Conservation (phyloP, 352 stramenopile genomes). For the Pilasporangium apinafurcum region DNA sequence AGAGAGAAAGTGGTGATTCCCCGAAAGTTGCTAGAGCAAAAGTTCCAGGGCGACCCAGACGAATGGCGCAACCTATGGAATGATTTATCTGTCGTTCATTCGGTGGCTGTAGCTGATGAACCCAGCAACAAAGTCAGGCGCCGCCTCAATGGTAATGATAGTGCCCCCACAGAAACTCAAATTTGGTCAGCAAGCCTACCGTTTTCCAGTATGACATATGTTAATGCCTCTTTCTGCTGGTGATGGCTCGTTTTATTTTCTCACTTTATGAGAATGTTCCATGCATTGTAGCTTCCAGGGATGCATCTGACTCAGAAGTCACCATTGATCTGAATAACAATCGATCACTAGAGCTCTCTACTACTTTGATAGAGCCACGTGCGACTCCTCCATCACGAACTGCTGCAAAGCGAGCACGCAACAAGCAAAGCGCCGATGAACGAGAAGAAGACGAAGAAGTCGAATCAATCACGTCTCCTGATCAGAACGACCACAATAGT, state of each 20-base stretch:
- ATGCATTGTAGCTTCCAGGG: constrained; percentile 2
- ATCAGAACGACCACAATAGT: not conserved
- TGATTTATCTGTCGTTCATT: not conserved
- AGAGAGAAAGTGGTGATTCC: constrained; percentile 14
- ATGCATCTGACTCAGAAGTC: not conserved
- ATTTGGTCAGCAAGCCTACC: constrained; percentile 21
- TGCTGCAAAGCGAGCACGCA: not conserved
- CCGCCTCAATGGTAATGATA: constrained; percentile 7
- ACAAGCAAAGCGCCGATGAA: not conserved
- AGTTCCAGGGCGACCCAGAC: constrained; percentile 14
- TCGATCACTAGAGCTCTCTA: too few species aligned
- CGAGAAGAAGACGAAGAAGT: not conserved
- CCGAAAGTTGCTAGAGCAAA: constrained; percentile 23
- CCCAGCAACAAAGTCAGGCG: constrained; percentile 4
- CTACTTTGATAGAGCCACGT: not conserved
- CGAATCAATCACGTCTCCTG: not conserved
- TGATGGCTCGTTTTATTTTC: not conserved
- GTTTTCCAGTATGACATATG: constrained; percentile 14
- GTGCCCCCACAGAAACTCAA: constrained; percentile 5
- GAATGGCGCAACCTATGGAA: constrained; percentile 24
- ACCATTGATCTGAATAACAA: constrained; percentile 1
- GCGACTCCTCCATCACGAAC: not conserved
- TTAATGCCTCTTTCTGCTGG: not conserved
- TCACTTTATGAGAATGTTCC: too few species aligned
- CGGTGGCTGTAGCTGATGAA: not conserved